phyloP scores from a whole-genome alignment of 2,329 filamentous ascomycete species.

The Trichoderma simmonsii region DNA sequence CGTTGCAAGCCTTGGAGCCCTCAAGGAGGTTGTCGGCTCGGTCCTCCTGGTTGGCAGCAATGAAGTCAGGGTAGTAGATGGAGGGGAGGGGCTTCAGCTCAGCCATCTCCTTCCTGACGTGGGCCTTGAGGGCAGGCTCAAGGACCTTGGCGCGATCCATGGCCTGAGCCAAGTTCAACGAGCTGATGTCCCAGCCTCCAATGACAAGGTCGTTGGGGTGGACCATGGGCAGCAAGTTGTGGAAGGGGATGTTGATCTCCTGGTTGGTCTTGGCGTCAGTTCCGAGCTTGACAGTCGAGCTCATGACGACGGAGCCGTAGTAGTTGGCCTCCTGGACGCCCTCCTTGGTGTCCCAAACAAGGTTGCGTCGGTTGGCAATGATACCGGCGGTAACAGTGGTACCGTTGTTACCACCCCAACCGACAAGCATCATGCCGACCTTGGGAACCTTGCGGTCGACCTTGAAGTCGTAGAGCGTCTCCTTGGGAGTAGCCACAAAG shows the following conservation, averaged over 20 bases:
- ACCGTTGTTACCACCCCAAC: constrained; percentile 97
- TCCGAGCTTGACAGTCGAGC: constrained; percentile 94
- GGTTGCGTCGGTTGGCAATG: constrained; percentile 83
- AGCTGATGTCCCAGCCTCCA: constrained; percentile 96
- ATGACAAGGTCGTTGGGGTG: constrained; percentile 94
- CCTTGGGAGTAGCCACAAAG: constrained; percentile 78
- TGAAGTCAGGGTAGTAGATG: constrained; percentile 99
- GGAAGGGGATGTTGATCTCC: constrained; percentile 96
- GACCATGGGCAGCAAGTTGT: constrained; percentile 90
- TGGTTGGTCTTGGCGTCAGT: constrained; percentile 76
- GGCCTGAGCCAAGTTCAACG: constrained; percentile 80
- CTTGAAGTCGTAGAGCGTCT: constrained; percentile 96
- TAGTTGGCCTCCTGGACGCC: constrained; percentile 85
- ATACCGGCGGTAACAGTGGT: constrained; percentile 96
- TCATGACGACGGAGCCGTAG: constrained; percentile 97
- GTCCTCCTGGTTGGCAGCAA: constrained; percentile 96
- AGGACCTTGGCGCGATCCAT: constrained; percentile 97
- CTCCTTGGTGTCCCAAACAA: constrained; percentile 92
- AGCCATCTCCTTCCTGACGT: constrained; percentile 91
- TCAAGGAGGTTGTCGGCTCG: constrained; percentile 87
- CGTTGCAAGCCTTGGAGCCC: constrained; percentile 78
- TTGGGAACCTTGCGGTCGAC: constrained; percentile 90
- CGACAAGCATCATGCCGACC: constrained; percentile 95
- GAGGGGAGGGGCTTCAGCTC: constrained; percentile 84
- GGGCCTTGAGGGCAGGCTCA: constrained; percentile 87